Evolutionary conservation across 1,284 basidiomycete genomes (phyloP), one percentile per base, ranked within the genome.

Genomic region (Tremellales sp.): DNA sequence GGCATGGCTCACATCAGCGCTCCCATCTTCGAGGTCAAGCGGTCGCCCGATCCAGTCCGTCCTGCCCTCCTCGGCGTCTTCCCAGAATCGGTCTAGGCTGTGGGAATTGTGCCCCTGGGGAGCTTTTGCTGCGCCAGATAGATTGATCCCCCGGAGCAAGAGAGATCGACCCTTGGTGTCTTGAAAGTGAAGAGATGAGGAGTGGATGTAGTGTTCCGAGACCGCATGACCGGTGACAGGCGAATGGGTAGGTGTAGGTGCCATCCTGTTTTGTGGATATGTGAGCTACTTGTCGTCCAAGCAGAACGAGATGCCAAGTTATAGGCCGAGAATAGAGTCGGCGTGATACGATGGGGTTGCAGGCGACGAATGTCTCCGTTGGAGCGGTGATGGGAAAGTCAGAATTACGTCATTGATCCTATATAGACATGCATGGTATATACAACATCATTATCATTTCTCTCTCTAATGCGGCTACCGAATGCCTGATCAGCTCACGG

Each of bases 81-180:
- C 85, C 92, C 92, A 97, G 68, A 97, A 93, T n/a, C 78, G 82
- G 1, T 91, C 79, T 1, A 84, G 76, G 16, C 79, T 63, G 42
- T 81, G 79, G 0, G 85, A 85, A 0, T 83, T 87, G 48, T 81
- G 78, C 33, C 77, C 81, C 0, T 82, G 68, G 0, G 94, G 92
- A 0, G 84, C 84, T 68, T 98, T 97, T 43, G 83, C 81, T 0
- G 86, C 84, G 3, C 89, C 91, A 6, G 88, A 87, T 45, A 97
- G 81, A 71, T 98, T 97, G 48, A 97, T 85, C 29, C 94, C 94
- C 34, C 94, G 83, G 1, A 98, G 77, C 22, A 97, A 76, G 18
- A 97, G 74, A 0, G 86, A 85, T 35, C 94, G 83, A 9, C 92
- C 92, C 43, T 79, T 72, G 40, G 79, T 81, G 74, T 97, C 91